These are phyloP conservation scores for Cyberlindnera subsufficiens DNA, from an alignment of 805 yeast genomes.

Conservation along the genomic window DNA sequence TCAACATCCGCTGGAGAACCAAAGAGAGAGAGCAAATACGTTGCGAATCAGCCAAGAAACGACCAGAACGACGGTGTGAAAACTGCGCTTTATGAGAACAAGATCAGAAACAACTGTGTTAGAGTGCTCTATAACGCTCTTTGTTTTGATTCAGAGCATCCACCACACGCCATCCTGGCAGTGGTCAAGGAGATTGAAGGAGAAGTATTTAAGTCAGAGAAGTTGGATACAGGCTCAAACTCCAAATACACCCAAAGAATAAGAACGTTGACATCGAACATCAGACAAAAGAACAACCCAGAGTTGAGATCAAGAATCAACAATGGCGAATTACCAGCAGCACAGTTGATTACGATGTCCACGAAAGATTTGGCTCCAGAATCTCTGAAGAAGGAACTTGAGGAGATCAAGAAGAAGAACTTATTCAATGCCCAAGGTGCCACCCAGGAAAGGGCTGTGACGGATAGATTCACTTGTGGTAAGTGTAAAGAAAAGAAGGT, in stretches of 20 bases:
- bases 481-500: slow-evolving; percentile 97
- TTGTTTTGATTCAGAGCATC: slow-evolving; percentile 67
- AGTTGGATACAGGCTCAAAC: slow-evolving; percentile 38
- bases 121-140: slow-evolving; percentile 83
- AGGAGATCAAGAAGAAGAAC: slow-evolving; percentile 80
- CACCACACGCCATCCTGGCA: slow-evolving; percentile 54
- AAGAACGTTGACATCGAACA: slow-evolving; percentile 80
- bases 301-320: slow-evolving; percentile 68
- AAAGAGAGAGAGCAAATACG: slow-evolving; percentile 31
- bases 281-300: slow-evolving; percentile 87
- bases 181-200: slow-evolving; percentile 69
- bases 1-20: slow-evolving; percentile 8
- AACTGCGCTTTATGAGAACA: slow-evolving; percentile 61
- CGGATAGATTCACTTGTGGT: slow-evolving; percentile 95
- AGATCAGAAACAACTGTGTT: slow-evolving; percentile 79
- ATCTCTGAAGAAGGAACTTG: slow-evolving; percentile 77
- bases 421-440: slow-evolving; percentile 97
- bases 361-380: slow-evolving; percentile 98
- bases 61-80: slow-evolving; percentile 78
- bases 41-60: slow-evolving; percentile 57
- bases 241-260: slow-evolving; percentile 71
- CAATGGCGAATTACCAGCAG: slow-evolving; percentile 59
- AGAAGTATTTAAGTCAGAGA: slow-evolving; percentile 59
- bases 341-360: slow-evolving; percentile 67
- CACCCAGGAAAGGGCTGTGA: slow-evolving; percentile 88